Conservation (phyloP, 345 rosid genomes). For the Conringia planisiliqua region DNA sequence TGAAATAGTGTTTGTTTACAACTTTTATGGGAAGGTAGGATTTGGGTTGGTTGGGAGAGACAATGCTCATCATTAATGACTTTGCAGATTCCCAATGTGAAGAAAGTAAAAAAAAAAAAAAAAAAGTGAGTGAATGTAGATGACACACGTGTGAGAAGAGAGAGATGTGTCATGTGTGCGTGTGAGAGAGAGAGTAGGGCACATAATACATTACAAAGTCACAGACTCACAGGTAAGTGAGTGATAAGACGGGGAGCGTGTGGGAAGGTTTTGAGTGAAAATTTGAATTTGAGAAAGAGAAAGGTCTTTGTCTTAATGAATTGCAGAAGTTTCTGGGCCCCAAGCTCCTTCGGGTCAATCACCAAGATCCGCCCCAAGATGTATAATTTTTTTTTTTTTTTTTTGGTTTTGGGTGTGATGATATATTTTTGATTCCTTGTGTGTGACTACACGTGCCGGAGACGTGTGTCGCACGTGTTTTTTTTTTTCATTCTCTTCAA, state of each 20-base stretch:
- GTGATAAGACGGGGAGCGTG: slow-evolving; percentile 31
- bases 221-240: slow-evolving; percentile 2
- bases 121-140: not conserved
- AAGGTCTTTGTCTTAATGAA: slow-evolving; percentile 27
- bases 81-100: slow-evolving; percentile 94
- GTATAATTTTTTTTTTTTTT: not conserved
- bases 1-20: slow-evolving; percentile 22
- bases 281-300: not conserved
- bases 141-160: slow-evolving; percentile 22
- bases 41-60: slow-evolving; percentile 44
- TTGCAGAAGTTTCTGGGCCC: slow-evolving; percentile 28
- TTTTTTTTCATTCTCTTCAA: slow-evolving; percentile 23
- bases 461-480: slow-evolving; percentile 36
- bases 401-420: not conserved
- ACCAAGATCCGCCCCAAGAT: not conserved
- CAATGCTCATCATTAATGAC: slow-evolving; percentile 46
- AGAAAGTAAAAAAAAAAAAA: not conserved
- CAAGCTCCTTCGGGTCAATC: not conserved
- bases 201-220: not conserved
- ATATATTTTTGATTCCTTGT: slow-evolving; percentile 10
- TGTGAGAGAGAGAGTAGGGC: slow-evolving; percentile 8
- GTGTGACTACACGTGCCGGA: slow-evolving; percentile 31
- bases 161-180: not conserved
- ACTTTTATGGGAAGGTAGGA: slow-evolving; percentile 20
- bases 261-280: slow-evolving; percentile 13